phyloP scores from a whole-genome alignment of 306 rosid species.

The Acacia crassicarpa region DNA sequence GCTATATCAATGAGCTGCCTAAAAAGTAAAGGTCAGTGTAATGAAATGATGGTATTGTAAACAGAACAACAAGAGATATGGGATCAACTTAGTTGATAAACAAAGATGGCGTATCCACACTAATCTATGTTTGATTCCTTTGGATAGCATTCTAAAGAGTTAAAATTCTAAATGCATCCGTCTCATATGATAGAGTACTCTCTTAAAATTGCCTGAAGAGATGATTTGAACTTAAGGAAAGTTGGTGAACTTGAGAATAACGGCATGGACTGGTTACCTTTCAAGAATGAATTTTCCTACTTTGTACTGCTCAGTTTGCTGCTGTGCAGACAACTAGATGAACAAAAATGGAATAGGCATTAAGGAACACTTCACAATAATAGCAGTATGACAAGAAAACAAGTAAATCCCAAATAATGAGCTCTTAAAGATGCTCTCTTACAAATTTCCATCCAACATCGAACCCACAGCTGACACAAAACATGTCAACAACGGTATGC shows the following conservation, averaged over 20 bases:
- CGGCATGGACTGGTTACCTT: constrained; percentile 43
- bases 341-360: not conserved
- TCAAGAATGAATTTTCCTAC: constrained; percentile 76
- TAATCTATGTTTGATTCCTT: not conserved
- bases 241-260: not conserved
- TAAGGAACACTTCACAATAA: not conserved
- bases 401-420: not conserved
- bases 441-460: constrained; percentile 61
- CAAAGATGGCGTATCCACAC: not conserved
- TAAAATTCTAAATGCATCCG: not conserved
- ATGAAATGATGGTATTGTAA: not conserved
- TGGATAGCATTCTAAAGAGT: not conserved
- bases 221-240: not conserved
- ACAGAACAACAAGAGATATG: not conserved
- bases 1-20: no score
- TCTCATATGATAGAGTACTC: not conserved
- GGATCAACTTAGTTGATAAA: not conserved
- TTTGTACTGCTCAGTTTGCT: constrained; percentile 65
- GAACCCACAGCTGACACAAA: constrained; percentile 72
- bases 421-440: not conserved
- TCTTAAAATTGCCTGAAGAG: not conserved
- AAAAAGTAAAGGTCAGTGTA: not conserved
- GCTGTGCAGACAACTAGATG: constrained; percentile 58
- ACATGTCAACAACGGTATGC: constrained; percentile 73
- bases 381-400: not conserved